Evolutionary conservation across 148 eudicot genomes (phyloP), one percentile per base, ranked within the genome.

Genomic region (Vaccinium darrowii): DNA sequence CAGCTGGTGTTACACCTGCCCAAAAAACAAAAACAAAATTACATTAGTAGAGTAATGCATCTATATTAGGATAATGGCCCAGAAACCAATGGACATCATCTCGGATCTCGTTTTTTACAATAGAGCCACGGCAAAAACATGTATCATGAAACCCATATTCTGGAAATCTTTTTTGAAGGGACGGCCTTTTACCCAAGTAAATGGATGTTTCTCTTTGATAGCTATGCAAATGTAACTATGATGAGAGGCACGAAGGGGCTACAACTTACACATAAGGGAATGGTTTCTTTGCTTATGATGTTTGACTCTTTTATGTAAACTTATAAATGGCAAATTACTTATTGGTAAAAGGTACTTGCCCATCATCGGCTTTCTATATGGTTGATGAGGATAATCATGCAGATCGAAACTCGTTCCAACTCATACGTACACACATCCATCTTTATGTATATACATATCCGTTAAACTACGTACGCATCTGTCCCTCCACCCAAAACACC

Each of bases 1-100:
- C 98, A n/a, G 99, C 99, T 33, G 99, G 99, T 30, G 99, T 95
- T 57, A 91, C 91, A 81, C 99, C 99, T 96, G 90, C 77, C 85
- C 84, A 39, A 52, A 78, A 51, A 23, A 51, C 60, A 57, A 25
- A 19, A 56, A 4, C 53, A 47, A 39, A 8, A 52, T 39, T 25
- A 73, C 16, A 81, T 33, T 25, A 76, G 54, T 57, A 19, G 49
- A 85, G 63, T 23, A 80, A 54, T 19, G 84, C 25, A 63, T 50
- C 25, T 67, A 27, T 67, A 27, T n/a, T 21, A 47, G 74, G 52
- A 63, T 78, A 19, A 65, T 4, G 8, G 33, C 19, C 19, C 27
- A 43, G 3, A 60, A 50, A 62, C 72, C 16, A 72, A 36, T 12
- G 39, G 16, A 69, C 69, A 43, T 49, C 80, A 57, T 72, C 14